Conservation (phyloP, 2,329 filamentous ascomycete species). For the Fusarium burgessii region DNA sequence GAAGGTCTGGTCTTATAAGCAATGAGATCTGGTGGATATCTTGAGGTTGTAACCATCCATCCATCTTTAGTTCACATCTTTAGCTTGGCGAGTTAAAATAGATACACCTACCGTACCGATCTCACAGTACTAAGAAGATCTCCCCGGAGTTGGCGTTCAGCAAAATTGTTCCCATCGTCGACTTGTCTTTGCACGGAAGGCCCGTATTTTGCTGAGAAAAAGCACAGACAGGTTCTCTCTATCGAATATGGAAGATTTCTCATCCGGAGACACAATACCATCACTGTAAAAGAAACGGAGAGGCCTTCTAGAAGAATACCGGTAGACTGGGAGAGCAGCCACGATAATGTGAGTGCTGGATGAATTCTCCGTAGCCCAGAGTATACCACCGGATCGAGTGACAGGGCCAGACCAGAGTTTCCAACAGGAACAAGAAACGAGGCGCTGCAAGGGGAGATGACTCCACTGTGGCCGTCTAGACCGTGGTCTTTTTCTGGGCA, state of each 20-base stretch:
- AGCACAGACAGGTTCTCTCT: conserved; percentile 3
- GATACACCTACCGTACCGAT: conserved; percentile 11
- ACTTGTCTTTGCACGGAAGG: conserved; percentile 10
- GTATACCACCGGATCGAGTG: neutral
- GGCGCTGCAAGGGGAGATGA: conserved; percentile 36
- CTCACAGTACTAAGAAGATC: conserved; percentile 10
- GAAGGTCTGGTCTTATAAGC: conserved; percentile 24
- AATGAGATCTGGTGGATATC: neutral
- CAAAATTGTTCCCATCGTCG: conserved; percentile 10
- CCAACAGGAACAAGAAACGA: conserved; percentile 1
- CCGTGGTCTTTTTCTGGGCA: conserved; percentile 27
- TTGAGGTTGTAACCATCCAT: conserved; percentile 31
- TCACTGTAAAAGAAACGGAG: conserved; percentile 20
- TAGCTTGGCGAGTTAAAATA: conserved; percentile 37
- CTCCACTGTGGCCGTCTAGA: conserved; percentile 8
- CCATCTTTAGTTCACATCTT: conserved; percentile 16
- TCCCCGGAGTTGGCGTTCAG: conserved; percentile 26
- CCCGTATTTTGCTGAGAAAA: conserved; percentile 14
- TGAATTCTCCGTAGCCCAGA: conserved; percentile 31
- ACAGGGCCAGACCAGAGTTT: neutral
- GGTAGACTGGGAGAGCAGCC: conserved; percentile 16
- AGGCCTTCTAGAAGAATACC: conserved; percentile 36
- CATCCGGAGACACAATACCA: conserved; percentile 2
- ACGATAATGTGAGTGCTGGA: conserved; percentile 4
- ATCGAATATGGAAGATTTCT: conserved; percentile 20